These are phyloP conservation scores for Schizophyllum commune DNA, from an alignment of 1,284 basidiomycete genomes.

Conservation along the genomic window DNA sequence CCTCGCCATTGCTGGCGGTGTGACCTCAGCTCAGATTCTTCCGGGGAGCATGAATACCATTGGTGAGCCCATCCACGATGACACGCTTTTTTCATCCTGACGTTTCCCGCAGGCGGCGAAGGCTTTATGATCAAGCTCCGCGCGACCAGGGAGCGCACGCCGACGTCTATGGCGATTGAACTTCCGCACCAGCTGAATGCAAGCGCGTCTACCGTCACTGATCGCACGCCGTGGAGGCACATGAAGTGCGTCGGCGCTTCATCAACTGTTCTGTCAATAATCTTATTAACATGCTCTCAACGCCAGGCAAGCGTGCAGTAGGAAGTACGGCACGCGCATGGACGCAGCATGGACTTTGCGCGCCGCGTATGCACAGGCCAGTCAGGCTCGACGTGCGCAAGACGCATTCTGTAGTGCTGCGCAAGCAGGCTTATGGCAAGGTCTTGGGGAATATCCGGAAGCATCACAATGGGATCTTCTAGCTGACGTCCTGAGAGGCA, in stretches of 20 bases:
- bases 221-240: constrained; percentile 44
- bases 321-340: constrained; percentile 43
- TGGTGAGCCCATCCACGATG: constrained; percentile 27
- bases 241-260: constrained; percentile 39
- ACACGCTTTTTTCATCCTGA: background rate
- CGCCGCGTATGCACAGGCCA: constrained; percentile 58
- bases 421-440: constrained; percentile 52
- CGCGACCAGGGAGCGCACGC: constrained; percentile 45
- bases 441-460: constrained; percentile 60
- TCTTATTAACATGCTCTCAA: constrained; percentile 5
- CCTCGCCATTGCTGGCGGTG: constrained; percentile 44
- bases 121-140: constrained; percentile 65
- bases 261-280: background rate
- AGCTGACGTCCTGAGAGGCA: constrained; percentile 76
- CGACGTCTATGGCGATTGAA: constrained; percentile 59
- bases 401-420: constrained; percentile 62
- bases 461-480: constrained; percentile 73
- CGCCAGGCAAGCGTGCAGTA: constrained; percentile 55
- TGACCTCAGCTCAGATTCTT: constrained; percentile 43
- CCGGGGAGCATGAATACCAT: constrained; percentile 52
- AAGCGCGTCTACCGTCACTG: constrained; percentile 19
- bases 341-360: constrained; percentile 58
- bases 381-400: constrained; percentile 62
- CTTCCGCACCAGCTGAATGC: constrained; percentile 41
- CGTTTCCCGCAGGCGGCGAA: constrained; percentile 44